Evolutionary conservation across 768 basidiomycete genomes (phyloP).

Genomic region (Tephrocybe sp.): DNA sequence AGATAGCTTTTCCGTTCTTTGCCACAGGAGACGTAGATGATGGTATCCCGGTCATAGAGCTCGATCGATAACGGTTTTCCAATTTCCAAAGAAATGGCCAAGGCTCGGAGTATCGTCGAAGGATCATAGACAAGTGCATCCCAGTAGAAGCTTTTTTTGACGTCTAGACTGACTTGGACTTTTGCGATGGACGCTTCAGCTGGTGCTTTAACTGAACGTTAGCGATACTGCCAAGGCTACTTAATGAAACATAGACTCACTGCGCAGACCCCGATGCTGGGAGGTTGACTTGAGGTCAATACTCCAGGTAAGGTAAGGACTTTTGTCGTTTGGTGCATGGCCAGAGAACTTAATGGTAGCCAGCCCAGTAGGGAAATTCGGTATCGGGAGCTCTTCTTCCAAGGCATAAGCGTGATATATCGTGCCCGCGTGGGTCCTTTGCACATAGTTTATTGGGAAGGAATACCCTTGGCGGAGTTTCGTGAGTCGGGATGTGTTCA

Average conservation of each 20-base stretch:
- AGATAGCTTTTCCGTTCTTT: conserved; percentile 10
- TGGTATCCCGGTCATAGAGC: conserved; percentile 13
- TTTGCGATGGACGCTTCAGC: conserved; percentile 26
- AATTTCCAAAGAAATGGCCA: conserved; percentile 39
- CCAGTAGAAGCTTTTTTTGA: conserved; percentile 33
- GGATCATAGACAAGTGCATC: conserved; percentile 28
- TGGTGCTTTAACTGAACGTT: conserved; percentile 18
- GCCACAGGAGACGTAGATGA: conserved; percentile 8
- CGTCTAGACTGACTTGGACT: conserved; percentile 33
- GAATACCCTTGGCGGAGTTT: conserved; percentile 36
- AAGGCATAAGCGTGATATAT: conserved; percentile 33
- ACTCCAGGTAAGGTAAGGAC: conserved; percentile 33
- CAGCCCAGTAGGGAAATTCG: conserved; percentile 17
- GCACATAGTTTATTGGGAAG: conserved; percentile 23
- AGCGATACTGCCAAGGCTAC: too few species aligned
- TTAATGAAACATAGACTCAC: conserved; percentile 20
- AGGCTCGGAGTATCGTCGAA: conserved; percentile 33
- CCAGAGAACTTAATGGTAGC: conserved; percentile 28
- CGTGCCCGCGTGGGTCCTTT: conserved; percentile 18
- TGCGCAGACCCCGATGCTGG: conserved; percentile 19
- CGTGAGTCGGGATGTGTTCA: conserved; percentile 28
- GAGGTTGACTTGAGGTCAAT: conserved; percentile 22
- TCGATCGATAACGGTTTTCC: conserved; percentile 34
- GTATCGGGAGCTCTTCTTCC: conserved; percentile 23
- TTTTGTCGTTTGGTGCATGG: conserved; percentile 11